Base-by-base conservation (phyloP, 805 yeast species). In the Candida pini region DNA sequence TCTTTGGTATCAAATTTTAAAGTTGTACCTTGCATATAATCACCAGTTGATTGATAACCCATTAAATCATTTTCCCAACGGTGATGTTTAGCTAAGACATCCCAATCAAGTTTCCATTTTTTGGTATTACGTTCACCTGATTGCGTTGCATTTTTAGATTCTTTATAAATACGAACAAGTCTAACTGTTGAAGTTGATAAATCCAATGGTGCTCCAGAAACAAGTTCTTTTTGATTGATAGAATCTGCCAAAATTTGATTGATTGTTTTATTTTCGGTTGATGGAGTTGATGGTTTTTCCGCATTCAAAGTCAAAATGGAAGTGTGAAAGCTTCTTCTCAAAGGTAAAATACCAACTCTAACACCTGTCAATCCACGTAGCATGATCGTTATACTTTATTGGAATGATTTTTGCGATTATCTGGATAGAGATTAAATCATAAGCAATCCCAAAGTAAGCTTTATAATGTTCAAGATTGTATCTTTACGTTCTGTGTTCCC, bases 41-140 rank as follows among this genome's bases (percentile, higher is more conserved):
- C 95, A 24, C 83, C 75, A 29, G 82, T 68, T 30, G 84, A 73
- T 51, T 83, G 89, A 67, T 83, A 85, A 18, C 95, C 95, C 60
- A 85, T 85, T 55, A 85, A 67, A 56, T 83, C 90, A 60, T 85
- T 85, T 56, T 85, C 95, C 95, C 95, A 85, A 56, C 92, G 68
- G 66, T 85, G 77, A 16, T 82, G 85, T 51, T 79, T 76, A 29
- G 78, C 78, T 37, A 80, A 63, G 27, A 84, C 73, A 53, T 86
- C 95, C 90, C 92, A 85, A 60, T 85, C 94, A 37, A 85, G 54
- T 51, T 75, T 77, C 95, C 95, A 85, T 46, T 53, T 57, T 36
- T 62, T 57, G 14, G 73, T 68, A 50, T 73, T 70, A 49, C 66
- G 63, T 14, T 49, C 50, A 9, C 89, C 86, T 23, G 85, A 76